phyloP scores from a whole-genome alignment of 441 rosid species.

The Syzygium syzygioides region DNA sequence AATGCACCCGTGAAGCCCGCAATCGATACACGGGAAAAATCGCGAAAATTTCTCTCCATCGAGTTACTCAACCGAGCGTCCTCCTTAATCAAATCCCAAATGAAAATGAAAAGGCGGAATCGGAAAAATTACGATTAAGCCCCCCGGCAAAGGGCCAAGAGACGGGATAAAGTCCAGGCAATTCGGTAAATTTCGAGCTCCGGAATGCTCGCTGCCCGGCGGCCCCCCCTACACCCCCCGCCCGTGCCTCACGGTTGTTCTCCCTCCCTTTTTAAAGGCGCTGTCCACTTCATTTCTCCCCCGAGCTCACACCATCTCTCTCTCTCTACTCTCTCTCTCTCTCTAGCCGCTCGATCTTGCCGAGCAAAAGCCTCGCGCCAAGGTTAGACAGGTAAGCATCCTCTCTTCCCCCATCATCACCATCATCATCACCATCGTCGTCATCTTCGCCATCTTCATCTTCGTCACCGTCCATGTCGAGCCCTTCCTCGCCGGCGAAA shows the following conservation, averaged over 20 bases:
- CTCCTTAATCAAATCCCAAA: not conserved
- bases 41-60: not conserved
- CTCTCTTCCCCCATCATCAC: not conserved
- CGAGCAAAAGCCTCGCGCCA: not conserved
- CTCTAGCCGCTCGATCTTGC: not conserved
- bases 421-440: not conserved
- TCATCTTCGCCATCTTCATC: not conserved
- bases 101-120: fast-evolving
- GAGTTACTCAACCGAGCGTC: not conserved
- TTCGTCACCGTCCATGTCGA: not conserved
- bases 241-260: not conserved
- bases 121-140: not conserved
- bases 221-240: too few species aligned
- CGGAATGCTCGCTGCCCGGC: not conserved
- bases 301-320: not conserved
- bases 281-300: not conserved
- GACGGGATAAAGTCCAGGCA: not conserved
- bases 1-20: too few species aligned
- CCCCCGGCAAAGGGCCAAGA: not conserved
- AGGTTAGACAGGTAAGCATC: not conserved
- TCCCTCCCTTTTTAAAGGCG: not conserved
- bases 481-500: not conserved
- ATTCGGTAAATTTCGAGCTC: not conserved
- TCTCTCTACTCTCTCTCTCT: not conserved
- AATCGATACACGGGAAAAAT: not conserved